A percentile compares a stretch with the other conserved stretches of the same genome.
Conservation (phyloP, 495 filamentous ascomycete genomes). For the Usnea hakonensis region DNA sequence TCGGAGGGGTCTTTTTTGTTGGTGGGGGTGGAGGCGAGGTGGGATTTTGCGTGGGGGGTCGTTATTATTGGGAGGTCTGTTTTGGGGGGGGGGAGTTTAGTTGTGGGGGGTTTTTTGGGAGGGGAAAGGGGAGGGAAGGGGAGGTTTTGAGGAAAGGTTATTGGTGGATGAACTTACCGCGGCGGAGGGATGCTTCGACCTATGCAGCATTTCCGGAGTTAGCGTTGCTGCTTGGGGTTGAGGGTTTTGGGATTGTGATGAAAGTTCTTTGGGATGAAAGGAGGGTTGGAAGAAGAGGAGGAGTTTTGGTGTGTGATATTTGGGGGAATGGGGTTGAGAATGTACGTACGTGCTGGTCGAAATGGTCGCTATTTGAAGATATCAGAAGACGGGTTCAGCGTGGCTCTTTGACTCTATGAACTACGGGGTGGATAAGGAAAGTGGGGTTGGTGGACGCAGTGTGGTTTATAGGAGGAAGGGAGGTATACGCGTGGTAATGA, state of each 20-base stretch:
- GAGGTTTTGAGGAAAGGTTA: too few relatives aligned
- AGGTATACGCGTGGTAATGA: conserved; percentile 52
- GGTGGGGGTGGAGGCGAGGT: conserved; percentile 37
- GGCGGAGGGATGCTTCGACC: conserved; percentile 50
- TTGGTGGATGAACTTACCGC: conserved; percentile 20
- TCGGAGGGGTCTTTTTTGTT: conserved; percentile 35
- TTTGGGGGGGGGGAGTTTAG: neutral
- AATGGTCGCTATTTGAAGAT: conserved; percentile 44
- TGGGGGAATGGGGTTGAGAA: too few relatives aligned
- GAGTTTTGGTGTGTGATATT: too few relatives aligned
- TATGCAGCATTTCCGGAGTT: too few relatives aligned
- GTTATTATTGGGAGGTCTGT: conserved; percentile 53
- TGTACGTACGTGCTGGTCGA: conserved; percentile 54
- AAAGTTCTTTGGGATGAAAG: too few relatives aligned
- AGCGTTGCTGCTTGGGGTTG: too few relatives aligned
- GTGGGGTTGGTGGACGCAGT: neutral
- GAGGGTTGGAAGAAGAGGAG: too few relatives aligned
- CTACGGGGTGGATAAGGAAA: too few relatives aligned
- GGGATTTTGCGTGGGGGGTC: conserved; percentile 53
- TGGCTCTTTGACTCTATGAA: neutral
- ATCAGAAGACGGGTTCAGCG: neutral
- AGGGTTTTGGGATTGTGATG: too few relatives aligned
- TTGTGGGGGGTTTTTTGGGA: neutral
- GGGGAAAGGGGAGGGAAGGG: neutral
- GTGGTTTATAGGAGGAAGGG: neutral